phyloP scores from a whole-genome alignment of 1,139 yeast species.

The Taphrina flavorubra region DNA sequence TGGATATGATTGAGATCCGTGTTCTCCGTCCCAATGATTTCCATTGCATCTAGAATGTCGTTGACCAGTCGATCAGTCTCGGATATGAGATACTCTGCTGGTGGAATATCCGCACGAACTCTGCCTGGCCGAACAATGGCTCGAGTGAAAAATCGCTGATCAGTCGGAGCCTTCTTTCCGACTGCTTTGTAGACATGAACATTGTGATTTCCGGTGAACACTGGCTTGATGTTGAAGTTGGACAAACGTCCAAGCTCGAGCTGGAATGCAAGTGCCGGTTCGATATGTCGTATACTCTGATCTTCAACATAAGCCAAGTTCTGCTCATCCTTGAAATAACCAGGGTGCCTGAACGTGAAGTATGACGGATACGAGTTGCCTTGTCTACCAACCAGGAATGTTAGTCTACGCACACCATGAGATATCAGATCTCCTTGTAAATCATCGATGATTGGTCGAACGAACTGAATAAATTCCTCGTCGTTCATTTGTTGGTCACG shows the following conservation, averaged over 20 bases:
- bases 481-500: conserved; percentile 73
- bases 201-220: conserved; percentile 94
- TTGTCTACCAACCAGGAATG: conserved; percentile 83
- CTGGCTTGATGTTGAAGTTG: conserved; percentile 91
- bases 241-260: conserved; percentile 91
- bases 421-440: conserved; percentile 61
- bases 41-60: conserved; percentile 92
- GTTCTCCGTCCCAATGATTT: conserved; percentile 90
- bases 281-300: conserved; percentile 93
- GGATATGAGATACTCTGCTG: conserved; percentile 90
- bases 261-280: conserved; percentile 98
- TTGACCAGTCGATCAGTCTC: conserved; percentile 96
- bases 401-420: conserved; percentile 79
- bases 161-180: conserved; percentile 91
- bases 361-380: conserved; percentile 92
- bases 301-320: conserved; percentile 55
- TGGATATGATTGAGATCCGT: conserved; percentile 96
- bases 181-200: conserved; percentile 96
- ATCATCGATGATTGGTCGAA: conserved; percentile 70
- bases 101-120: conserved; percentile 87
- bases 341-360: conserved; percentile 92
- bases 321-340: conserved; percentile 59
- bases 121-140: conserved; percentile 97
- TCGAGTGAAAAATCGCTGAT: conserved; percentile 93
- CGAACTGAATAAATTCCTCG: conserved; percentile 66